Evolutionary conservation across 768 basidiomycete species (phyloP), one percentile per base, ranked within the genome.

Genomic region (Pulveroboletus sp.): DNA sequence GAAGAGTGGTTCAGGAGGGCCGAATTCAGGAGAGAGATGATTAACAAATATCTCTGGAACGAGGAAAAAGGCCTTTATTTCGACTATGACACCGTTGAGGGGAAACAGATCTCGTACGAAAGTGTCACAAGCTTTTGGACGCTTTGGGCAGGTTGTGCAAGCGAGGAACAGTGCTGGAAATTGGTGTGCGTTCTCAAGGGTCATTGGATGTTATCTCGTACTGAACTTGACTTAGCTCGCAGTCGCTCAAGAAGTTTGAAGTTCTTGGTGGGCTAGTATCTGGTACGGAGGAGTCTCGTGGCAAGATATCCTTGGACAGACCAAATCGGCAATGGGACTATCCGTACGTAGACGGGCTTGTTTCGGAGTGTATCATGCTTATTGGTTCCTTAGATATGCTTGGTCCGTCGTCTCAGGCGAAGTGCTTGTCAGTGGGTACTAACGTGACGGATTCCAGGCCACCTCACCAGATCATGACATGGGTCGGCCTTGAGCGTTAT

Each of bases 261-360:
- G 95, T 91, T 21, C 80, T 94, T 5, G 95, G 95, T 18, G 95
- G 95, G 8, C 74, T 98, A 21, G 94, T 96, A 14, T 93, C 93
- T 17, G 95, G 95, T 37, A 98, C 95, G 1, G 96, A 99, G 60
- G 90, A 93, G 67, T 96, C 93, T 36, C 81, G 95, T 51, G 95
- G 95, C 47, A 89, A 89, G 67, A 94, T 98, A 51, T 95, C 94
- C 14, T 75, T 99, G 47, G 93, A 96, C 61, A 79, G 96, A 42
- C 95, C 95, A 14, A 97, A 97, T 72, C 89, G 95, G 55, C 95
- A 99, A 65, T 99, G 95, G 96, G 95, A 94, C 67, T 94, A 93
- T 69, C 95, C 93, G 74, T 93, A 72, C 58, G 89, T 83, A 32
- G 8, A 39, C 17, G 48, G 44, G 55, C 46, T 43, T 45, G 14